phyloP scores from a whole-genome alignment of 2,329 filamentous ascomycete genomes.

The Drechslera avenae region DNA sequence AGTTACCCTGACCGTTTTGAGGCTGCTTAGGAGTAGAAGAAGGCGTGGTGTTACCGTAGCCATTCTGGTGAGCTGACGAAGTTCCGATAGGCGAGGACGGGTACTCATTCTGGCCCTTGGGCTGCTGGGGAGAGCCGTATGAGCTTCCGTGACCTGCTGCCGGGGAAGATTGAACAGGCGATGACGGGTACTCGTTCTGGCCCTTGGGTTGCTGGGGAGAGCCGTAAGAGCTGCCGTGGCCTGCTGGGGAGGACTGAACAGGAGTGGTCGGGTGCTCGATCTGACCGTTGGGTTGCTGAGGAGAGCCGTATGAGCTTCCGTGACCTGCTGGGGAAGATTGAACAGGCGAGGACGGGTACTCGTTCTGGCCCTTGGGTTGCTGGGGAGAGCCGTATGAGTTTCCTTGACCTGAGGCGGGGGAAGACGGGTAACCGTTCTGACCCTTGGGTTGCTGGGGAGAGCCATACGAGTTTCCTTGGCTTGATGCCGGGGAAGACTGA shows the following conservation, averaged over 20 bases:
- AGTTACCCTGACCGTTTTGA: background rate
- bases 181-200: constrained; percentile 9
- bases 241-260: background rate
- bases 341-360: too few species aligned
- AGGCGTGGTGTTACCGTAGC: too few species aligned
- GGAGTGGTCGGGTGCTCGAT: background rate
- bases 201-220: constrained; percentile 12
- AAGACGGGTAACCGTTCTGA: background rate
- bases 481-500: background rate
- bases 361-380: background rate
- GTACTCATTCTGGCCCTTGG: background rate
- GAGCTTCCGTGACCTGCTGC: background rate
- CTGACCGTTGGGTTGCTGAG: background rate
- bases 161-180: background rate
- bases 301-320: background rate
- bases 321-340: too few species aligned
- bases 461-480: background rate
- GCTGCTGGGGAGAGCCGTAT: background rate
- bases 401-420: background rate
- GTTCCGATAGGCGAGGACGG: too few species aligned
- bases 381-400: background rate
- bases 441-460: background rate
- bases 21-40: too few species aligned
- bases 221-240: background rate
- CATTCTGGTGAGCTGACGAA: too few species aligned